These are phyloP conservation scores for Medicago ruthenica DNA, from an alignment of 306 rosid genomes.

Conservation along the genomic window DNA sequence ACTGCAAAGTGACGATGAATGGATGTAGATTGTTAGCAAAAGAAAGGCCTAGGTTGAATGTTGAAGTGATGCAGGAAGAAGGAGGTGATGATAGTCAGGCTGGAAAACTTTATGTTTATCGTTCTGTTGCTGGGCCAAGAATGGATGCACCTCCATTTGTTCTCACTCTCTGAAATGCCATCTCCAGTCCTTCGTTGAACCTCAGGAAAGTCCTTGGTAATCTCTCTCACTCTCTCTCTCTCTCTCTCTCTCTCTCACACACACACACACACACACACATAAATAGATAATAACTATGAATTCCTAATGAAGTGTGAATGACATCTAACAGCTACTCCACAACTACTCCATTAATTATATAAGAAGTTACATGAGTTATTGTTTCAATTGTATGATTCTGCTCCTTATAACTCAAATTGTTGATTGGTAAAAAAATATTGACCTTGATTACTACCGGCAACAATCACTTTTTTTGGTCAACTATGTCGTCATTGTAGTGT, in stretches of 20 bases:
- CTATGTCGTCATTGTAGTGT: not conserved
- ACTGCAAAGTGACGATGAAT: constrained; percentile 70
- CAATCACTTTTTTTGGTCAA: not conserved
- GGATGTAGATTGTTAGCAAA: constrained; percentile 62
- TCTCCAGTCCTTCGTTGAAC: constrained; percentile 33
- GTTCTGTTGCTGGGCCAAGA: constrained; percentile 84
- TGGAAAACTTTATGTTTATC: constrained; percentile 74
- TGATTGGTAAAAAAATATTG: constrained; percentile 3
- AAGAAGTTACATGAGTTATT: not conserved
- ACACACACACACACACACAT: too few relatives aligned
- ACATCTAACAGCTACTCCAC: constrained; percentile 10
- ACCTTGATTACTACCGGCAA: not conserved
- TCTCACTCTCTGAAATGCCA: constrained; percentile 61
- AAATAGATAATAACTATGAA: too few relatives aligned
- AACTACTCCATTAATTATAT: constrained; percentile 16
- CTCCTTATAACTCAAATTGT: constrained; percentile 2
- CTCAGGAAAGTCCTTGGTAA: constrained; percentile 43
- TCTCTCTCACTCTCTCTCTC: constrained; percentile 42
- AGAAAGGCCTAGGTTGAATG: constrained; percentile 80
- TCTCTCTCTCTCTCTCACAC: too few relatives aligned
- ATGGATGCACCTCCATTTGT: constrained; percentile 83
- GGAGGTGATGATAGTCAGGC: constrained; percentile 56
- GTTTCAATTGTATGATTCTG: constrained; percentile 24
- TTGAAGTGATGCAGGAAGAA: constrained; percentile 75
- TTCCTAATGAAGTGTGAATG: not conserved